These are phyloP conservation scores for Paulownia fortunei DNA, from an alignment of 257 asterid genomes.

Conservation along the genomic window DNA sequence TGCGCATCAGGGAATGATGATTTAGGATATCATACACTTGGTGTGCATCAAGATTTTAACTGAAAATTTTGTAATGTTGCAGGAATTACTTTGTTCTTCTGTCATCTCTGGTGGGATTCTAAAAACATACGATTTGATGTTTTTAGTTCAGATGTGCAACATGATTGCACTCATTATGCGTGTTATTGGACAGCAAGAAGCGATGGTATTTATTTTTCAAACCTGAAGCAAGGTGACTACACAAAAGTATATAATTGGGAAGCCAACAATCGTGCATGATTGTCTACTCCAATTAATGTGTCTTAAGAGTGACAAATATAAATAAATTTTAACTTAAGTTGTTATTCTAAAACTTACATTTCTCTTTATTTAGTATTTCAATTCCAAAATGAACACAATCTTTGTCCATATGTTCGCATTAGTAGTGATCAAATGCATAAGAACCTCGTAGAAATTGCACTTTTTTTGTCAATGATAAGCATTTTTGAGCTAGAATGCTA, in stretches of 20 bases:
- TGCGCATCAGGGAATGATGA: slow-evolving; percentile 24
- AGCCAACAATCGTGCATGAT: neutral
- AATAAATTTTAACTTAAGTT: too few relatives aligned
- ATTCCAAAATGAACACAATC: too few relatives aligned
- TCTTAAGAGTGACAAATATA: too few relatives aligned
- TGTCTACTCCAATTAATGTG: too few relatives aligned
- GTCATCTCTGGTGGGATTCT: slow-evolving; percentile 30
- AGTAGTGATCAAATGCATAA: too few relatives aligned
- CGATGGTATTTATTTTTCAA: neutral
- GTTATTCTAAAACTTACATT: too few relatives aligned
- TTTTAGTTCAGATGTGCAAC: neutral
- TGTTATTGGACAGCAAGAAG: neutral
- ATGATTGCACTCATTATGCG: neutral
- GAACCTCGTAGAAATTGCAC: too few relatives aligned
- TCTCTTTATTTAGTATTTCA: too few relatives aligned
- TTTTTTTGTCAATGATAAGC: too few relatives aligned
- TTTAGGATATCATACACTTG: slow-evolving; percentile 19
- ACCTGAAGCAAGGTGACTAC: neutral
- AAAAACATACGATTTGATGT: neutral
- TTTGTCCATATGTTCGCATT: too few relatives aligned
- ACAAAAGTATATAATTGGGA: neutral
- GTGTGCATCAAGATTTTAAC: neutral
- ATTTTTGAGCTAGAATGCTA: too few relatives aligned
- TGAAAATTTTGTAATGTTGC: neutral
- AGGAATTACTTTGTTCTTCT: neutral